Evolutionary conservation across 192 early-diverging fungal genomes (phyloP).

Genomic region (Umbelopsis ramanniana): DNA sequence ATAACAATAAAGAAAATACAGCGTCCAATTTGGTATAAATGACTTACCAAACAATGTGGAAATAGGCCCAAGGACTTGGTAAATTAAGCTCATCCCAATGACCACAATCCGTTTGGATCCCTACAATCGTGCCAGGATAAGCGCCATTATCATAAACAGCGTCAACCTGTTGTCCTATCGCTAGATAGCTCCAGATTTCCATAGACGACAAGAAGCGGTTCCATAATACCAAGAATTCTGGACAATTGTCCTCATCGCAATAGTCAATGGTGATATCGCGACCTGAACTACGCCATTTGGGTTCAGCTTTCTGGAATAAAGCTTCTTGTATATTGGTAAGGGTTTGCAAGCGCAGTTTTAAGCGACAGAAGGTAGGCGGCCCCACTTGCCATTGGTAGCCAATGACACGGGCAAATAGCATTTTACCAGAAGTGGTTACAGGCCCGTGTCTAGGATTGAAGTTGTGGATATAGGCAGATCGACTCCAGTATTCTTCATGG

Average conservation of each 20-base stretch:
- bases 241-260: slow-evolving; percentile 69
- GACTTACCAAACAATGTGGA: slow-evolving; percentile 53
- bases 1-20: neutral
- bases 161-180: slow-evolving; percentile 58
- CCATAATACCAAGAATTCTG: slow-evolving; percentile 74
- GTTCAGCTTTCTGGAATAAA: slow-evolving; percentile 37
- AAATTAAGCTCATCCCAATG: slow-evolving; percentile 46
- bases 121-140: slow-evolving; percentile 59
- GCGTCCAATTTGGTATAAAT: neutral
- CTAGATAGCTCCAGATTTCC: slow-evolving; percentile 44
- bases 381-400: slow-evolving; percentile 67
- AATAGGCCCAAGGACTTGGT: slow-evolving; percentile 55
- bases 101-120: slow-evolving; percentile 41
- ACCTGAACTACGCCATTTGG: slow-evolving; percentile 34
- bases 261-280: slow-evolving; percentile 61
- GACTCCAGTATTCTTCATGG: slow-evolving; percentile 57
- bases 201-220: slow-evolving; percentile 62
- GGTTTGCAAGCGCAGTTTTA: slow-evolving; percentile 53
- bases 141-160: slow-evolving; percentile 68
- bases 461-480: slow-evolving; percentile 37
- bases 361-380: slow-evolving; percentile 68
- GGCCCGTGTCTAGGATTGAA: slow-evolving; percentile 45
- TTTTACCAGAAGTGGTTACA: slow-evolving; percentile 22
- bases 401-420: slow-evolving; percentile 62
- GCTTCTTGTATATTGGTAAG: slow-evolving; percentile 52